These are phyloP conservation scores for Boletus vinaceobasis DNA, from an alignment of 768 basidiomycete species.

Conservation along the genomic window DNA sequence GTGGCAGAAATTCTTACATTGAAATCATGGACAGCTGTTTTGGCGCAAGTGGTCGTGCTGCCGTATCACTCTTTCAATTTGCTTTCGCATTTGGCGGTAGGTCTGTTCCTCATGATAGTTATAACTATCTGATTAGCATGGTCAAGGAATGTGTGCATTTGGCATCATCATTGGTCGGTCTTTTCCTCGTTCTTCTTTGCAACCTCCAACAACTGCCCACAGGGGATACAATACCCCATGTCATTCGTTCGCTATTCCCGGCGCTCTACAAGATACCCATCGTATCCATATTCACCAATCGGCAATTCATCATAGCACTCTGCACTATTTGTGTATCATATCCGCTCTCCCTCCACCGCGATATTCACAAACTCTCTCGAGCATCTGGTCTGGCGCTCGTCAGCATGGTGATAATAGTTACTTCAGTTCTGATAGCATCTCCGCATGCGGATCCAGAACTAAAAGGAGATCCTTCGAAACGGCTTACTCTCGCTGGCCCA, in stretches of 20 bases:
- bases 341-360: slow-evolving; percentile 91
- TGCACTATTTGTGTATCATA: slow-evolving; percentile 89
- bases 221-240: slow-evolving; percentile 96
- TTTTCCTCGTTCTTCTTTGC: background rate
- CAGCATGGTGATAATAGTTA: slow-evolving; percentile 93
- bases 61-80: slow-evolving; percentile 96
- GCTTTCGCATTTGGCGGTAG: slow-evolving; percentile 94
- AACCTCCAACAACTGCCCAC: background rate
- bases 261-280: slow-evolving; percentile 61
- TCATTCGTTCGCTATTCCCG: slow-evolving; percentile 85
- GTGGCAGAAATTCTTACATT: slow-evolving; percentile 88
- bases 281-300: slow-evolving; percentile 74
- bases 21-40: slow-evolving; percentile 94
- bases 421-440: slow-evolving; percentile 79
- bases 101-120: slow-evolving; percentile 15
- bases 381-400: slow-evolving; percentile 88
- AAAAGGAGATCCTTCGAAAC: slow-evolving; percentile 71
- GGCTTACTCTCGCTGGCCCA: slow-evolving; percentile 71
- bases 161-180: slow-evolving; percentile 81
- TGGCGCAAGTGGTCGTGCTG: slow-evolving; percentile 85
- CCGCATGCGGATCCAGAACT: slow-evolving; percentile 69
- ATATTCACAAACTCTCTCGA: slow-evolving; percentile 94
- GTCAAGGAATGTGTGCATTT: slow-evolving; percentile 92
- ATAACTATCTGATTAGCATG: slow-evolving; percentile 4
- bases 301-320: slow-evolving; percentile 84